These are phyloP conservation scores for Cenchrus americanus DNA, from an alignment of 176 grass and related monocot genomes.

Conservation along the genomic window DNA sequence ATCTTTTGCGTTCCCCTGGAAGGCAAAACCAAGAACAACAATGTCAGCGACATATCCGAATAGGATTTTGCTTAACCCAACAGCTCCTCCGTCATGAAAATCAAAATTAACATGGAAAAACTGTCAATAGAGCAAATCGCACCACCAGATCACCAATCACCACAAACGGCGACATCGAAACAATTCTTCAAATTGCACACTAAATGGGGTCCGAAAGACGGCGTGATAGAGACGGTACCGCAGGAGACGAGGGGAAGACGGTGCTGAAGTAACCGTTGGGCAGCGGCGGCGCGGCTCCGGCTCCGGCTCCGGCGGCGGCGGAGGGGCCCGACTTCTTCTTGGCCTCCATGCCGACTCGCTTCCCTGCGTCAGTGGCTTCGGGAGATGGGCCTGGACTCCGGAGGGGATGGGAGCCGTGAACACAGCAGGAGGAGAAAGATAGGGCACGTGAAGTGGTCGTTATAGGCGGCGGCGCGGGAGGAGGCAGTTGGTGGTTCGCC, in stretches of 20 bases:
- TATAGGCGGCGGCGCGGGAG: constrained; percentile 39
- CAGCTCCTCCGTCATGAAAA: constrained; percentile 1
- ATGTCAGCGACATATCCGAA: constrained; percentile 13
- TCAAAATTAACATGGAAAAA: background rate
- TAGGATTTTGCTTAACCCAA: background rate
- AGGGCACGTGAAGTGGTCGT: constrained; percentile 42
- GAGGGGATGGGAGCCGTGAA: constrained; percentile 1
- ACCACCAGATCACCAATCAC: background rate
- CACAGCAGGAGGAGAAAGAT: background rate
- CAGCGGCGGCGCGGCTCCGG: background rate
- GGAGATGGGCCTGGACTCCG: constrained; percentile 20
- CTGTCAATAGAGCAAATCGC: background rate
- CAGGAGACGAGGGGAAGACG: constrained; percentile 39
- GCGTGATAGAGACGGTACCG: constrained; percentile 34
- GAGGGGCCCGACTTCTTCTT: constrained; percentile 46
- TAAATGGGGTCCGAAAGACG: background rate
- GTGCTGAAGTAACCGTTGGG: constrained; percentile 49
- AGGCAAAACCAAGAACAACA: background rate
- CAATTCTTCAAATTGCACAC: background rate
- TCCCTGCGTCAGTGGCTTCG: background rate
- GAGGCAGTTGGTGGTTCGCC: constrained; percentile 38
- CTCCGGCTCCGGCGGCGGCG: constrained; percentile 26
- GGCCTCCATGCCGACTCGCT: constrained; percentile 39
- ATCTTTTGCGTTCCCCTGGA: constrained; percentile 47
- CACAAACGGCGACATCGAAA: constrained; percentile 6